Conservation (phyloP, 805 yeast genomes). For the Spathaspora sp. region DNA sequence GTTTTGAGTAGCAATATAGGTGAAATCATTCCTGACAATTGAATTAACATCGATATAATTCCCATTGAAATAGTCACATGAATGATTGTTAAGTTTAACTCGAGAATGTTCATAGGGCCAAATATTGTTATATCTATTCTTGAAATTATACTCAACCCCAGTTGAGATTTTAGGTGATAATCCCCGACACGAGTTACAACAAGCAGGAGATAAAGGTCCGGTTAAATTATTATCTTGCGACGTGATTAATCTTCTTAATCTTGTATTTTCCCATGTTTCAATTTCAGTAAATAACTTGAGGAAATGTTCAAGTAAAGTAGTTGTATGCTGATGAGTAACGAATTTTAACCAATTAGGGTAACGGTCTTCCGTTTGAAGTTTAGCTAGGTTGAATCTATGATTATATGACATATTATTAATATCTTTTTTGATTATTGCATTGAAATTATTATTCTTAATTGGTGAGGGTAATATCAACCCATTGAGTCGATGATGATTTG, state of each 20-base stretch:
- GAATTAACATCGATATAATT: slow-evolving; percentile 33
- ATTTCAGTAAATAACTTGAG: slow-evolving; percentile 31
- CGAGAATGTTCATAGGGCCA: slow-evolving; percentile 51
- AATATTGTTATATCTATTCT: slow-evolving; percentile 43
- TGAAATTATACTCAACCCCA: slow-evolving; percentile 43
- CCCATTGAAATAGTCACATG: slow-evolving; percentile 44
- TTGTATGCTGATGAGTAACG: slow-evolving; percentile 9
- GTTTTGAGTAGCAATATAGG: slow-evolving; percentile 45
- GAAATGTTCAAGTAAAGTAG: slow-evolving; percentile 18
- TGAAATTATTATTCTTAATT: slow-evolving; percentile 30
- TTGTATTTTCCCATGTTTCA: slow-evolving; percentile 35
- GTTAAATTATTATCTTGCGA: slow-evolving; percentile 9
- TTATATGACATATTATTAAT: background rate
- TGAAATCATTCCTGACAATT: slow-evolving; percentile 14
- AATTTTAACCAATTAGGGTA: slow-evolving; percentile 34
- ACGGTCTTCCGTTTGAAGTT: slow-evolving; percentile 13
- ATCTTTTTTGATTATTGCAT: slow-evolving; percentile 31
- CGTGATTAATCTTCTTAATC: slow-evolving; percentile 21
- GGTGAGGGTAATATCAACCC: slow-evolving; percentile 43
- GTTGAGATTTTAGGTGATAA: slow-evolving; percentile 36
- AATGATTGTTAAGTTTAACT: slow-evolving; percentile 24
- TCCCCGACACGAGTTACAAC: slow-evolving; percentile 41
- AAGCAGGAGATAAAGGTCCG: slow-evolving; percentile 15
- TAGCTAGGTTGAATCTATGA: slow-evolving; percentile 18
- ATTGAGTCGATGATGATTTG: slow-evolving; percentile 16